Evolutionary conservation across 495 filamentous ascomycete species (phyloP), one percentile per base, ranked within the genome.

Genomic region (Mycothermus thermophilus): DNA sequence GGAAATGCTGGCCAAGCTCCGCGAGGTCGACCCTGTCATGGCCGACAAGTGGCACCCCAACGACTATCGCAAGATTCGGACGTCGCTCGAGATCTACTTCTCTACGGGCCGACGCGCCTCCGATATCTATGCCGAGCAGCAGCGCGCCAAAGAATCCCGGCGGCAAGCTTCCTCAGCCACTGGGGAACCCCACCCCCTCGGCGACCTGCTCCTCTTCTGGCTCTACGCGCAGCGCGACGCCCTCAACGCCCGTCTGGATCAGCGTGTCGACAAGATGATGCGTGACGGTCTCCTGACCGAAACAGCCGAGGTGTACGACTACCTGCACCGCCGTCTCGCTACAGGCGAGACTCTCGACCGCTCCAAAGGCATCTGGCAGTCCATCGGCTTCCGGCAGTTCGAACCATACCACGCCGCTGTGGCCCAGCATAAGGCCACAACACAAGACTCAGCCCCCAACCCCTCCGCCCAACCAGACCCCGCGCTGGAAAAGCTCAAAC

Each of bases 341-440:
- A 46, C 63, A 8, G 78, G 75, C 0, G 52, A 63, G 1, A 41
- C 44, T 4, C 58, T 90, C 14, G 82, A 96, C 43, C 62, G 68
- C 32, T 78, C 71, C 0, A 71, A 75, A 19, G 92, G 92, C 3
- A 90, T 96, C 10, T 96, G 86, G 84, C 76, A 90, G 32, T 88
- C 86, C 8, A 96, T 99, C 44, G 92, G 92, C 1, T 94, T 83
- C 54, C 93, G 90, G 48, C 84, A 99, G 53, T 74, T 94, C 52
- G 64, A 79, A 32, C 64, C 69, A 0, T 93, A 82, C 41, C 61
- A 87, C 14, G 39, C 61, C 3, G 71, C 74, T 5, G 41, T 74
- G 17, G 43, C 58, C 26, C 40, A 60, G 8, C n/a, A n/a, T n/a
- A n/a, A n/a, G n/a, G n/a, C n/a, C n/a, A n/a, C n/a, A n/a, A n/a